phyloP scores from a whole-genome alignment of 768 basidiomycete species.

The Xanthoconium stramineum region DNA sequence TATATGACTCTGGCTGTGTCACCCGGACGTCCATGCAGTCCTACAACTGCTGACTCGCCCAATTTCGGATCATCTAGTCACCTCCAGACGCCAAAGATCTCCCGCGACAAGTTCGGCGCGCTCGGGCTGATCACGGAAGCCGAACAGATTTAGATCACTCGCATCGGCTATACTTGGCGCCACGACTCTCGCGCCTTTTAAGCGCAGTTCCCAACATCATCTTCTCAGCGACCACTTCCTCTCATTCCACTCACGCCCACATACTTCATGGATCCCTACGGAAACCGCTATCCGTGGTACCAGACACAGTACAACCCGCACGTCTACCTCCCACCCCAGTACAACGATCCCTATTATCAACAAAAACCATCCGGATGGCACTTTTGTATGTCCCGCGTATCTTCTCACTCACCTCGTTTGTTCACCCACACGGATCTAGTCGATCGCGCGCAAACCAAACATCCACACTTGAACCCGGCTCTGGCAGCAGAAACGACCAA shows the following conservation, averaged over 20 bases:
- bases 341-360: slow-evolving; percentile 11
- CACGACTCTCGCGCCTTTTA: slow-evolving; percentile 6
- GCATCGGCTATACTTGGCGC: neutral
- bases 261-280: slow-evolving; percentile 23
- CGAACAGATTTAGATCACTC: slow-evolving; percentile 4
- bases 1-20: too few relatives aligned
- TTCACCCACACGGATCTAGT: slow-evolving; percentile 4
- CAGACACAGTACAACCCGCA: slow-evolving; percentile 30
- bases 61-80: neutral
- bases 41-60: too few relatives aligned
- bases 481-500: slow-evolving; percentile 51
- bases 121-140: slow-evolving; percentile 2
- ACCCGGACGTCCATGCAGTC: too few relatives aligned
- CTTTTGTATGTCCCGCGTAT: slow-evolving; percentile 7
- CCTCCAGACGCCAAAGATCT: neutral
- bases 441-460: slow-evolving; percentile 34
- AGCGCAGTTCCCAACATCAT: neutral
- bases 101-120: neutral
- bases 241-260: slow-evolving; percentile 1
- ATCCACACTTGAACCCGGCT: slow-evolving; percentile 50
- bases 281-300: slow-evolving; percentile 21
- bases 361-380: slow-evolving; percentile 15
- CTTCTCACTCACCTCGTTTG: neutral
- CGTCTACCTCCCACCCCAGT: slow-evolving; percentile 26
- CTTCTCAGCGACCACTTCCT: neutral